Evolutionary conservation across 768 basidiomycete species (phyloP).

Genomic region (Macrolepiota fuliginosa): DNA sequence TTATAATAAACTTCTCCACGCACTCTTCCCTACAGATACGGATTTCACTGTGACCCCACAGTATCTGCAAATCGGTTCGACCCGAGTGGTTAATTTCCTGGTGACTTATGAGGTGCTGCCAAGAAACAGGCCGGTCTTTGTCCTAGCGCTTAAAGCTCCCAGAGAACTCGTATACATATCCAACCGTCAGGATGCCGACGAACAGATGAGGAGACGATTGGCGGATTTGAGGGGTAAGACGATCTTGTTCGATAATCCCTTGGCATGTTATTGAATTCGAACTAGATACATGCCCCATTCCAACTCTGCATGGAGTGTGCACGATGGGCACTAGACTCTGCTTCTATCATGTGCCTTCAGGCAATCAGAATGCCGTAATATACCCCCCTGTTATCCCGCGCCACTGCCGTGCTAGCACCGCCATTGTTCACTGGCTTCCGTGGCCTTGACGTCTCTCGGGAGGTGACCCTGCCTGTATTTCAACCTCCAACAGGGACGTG

Average conservation of each 20-base stretch:
- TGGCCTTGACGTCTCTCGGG: too few relatives aligned
- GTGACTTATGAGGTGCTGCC: conserved; percentile 17
- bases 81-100: conserved; percentile 15
- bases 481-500: too few relatives aligned
- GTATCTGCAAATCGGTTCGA: conserved; percentile 3
- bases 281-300: not conserved
- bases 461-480: too few relatives aligned
- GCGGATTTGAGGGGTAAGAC: conserved; percentile 14
- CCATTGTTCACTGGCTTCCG: too few relatives aligned
- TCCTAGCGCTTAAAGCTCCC: conserved; percentile 22
- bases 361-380: not conserved
- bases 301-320: not conserved
- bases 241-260: not conserved
- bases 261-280: not conserved
- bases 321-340: not conserved
- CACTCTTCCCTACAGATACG: conserved; percentile 17
- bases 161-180: conserved; percentile 15
- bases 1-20: conserved; percentile 20
- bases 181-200: conserved; percentile 21
- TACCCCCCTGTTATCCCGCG: conserved; percentile 15
- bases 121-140: conserved; percentile 22
- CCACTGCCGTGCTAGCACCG: too few relatives aligned
- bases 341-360: not conserved
- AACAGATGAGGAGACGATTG: conserved; percentile 20
- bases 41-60: conserved; percentile 16